A percentile compares a stretch with the other conserved stretches of the same genome.
phyloP scores from a whole-genome alignment of 176 grass and related monocot species.

The Oryza officinalis region DNA sequence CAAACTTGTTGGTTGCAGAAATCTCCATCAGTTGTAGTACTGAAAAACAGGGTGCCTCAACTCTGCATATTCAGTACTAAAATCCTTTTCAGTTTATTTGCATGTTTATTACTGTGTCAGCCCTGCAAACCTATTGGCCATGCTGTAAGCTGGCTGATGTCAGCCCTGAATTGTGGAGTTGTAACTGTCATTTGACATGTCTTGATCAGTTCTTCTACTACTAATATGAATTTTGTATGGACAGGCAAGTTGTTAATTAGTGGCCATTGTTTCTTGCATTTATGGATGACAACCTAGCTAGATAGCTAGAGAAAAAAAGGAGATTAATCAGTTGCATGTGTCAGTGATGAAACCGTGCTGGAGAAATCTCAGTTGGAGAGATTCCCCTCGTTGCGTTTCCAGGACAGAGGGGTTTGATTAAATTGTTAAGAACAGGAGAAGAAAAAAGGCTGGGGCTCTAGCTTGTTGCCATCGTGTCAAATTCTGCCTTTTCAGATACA shows the following conservation, averaged over 20 bases:
- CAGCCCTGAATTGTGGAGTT: background rate
- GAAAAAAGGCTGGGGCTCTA: conserved; percentile 7
- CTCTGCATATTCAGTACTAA: background rate
- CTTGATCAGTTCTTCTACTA: background rate
- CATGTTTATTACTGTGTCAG: background rate
- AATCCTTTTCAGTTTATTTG: background rate
- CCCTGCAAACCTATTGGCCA: background rate
- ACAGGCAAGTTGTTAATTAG: background rate
- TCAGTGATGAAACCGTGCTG: conserved; percentile 18
- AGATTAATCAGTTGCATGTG: conserved; percentile 17
- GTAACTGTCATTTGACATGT: background rate
- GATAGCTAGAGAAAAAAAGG: conserved; percentile 13
- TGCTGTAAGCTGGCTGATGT: conserved; percentile 18
- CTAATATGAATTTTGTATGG: background rate
- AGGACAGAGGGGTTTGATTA: background rate
- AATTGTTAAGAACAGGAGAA: background rate
- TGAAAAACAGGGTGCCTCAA: background rate
- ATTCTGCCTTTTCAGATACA: conserved; percentile 35
- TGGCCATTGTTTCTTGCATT: background rate
- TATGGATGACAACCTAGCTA: conserved; percentile 14
- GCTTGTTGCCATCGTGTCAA: conserved; percentile 27
- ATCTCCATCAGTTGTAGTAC: background rate
- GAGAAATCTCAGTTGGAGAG: conserved; percentile 45
- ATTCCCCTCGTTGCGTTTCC: conserved; percentile 14
- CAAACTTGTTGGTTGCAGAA: background rate